phyloP scores from a whole-genome alignment of 2,329 filamentous ascomycete genomes.

The Didymella glomerata region DNA sequence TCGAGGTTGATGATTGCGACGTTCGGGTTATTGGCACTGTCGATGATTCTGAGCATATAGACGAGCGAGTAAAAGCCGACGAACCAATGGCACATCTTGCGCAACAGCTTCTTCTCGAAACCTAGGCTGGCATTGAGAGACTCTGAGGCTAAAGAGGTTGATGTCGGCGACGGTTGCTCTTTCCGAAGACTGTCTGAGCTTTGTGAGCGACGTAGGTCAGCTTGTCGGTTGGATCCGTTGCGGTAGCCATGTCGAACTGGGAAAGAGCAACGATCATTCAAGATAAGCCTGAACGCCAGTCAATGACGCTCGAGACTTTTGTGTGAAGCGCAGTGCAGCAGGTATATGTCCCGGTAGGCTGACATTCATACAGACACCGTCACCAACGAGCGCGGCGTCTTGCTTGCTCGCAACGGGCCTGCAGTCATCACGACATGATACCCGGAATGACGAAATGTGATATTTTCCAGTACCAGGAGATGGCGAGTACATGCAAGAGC shows the following conservation, averaged over 20 bases:
- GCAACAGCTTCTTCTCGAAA: slow-evolving; percentile 26
- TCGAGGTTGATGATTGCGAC: slow-evolving; percentile 49
- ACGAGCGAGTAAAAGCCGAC: slow-evolving; percentile 46
- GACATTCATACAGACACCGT: slow-evolving; percentile 1
- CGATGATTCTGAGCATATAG: slow-evolving; percentile 42
- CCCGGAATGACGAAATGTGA: slow-evolving; percentile 24
- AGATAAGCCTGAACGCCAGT: background rate
- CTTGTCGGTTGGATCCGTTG: slow-evolving; percentile 23
- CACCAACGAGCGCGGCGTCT: slow-evolving; percentile 6
- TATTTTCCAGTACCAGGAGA: slow-evolving; percentile 6
- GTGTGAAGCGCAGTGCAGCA: background rate
- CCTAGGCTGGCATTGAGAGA: slow-evolving; percentile 1
- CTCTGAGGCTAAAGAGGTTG: background rate
- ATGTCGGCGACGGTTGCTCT: background rate
- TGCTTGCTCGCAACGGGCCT: background rate
- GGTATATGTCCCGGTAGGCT: background rate
- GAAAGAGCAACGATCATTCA: background rate
- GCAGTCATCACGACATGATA: slow-evolving; percentile 24
- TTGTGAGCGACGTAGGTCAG: slow-evolving; percentile 24
- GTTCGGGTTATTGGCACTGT: slow-evolving; percentile 44
- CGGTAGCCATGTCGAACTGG: slow-evolving; percentile 17
- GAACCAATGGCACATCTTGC: slow-evolving; percentile 42
- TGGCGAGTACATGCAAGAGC: background rate
- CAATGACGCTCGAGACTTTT: background rate
- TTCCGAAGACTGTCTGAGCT: slow-evolving; percentile 8